A percentile compares a stretch with the other conserved stretches of the same genome.
phyloP scores from a whole-genome alignment of 2,329 filamentous ascomycete genomes.

The Drechslerella coelobrocha region DNA sequence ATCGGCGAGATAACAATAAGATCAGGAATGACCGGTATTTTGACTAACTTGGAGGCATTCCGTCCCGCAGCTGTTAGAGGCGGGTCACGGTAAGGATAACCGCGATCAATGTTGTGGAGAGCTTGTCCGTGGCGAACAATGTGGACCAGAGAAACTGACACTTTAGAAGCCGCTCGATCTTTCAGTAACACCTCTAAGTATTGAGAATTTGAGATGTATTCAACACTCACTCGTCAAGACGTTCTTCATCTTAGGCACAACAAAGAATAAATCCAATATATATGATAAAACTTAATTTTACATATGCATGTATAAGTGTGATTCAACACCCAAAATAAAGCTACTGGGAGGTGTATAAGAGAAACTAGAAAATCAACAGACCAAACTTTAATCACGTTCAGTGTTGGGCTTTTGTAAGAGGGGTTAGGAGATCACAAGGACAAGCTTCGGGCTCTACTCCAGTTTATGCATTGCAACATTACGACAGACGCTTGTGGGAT shows the following conservation, averaged over 20 bases:
- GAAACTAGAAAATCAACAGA: no score
- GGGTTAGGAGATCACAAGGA: no score
- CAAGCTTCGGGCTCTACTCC: no score
- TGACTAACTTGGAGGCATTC: slow-evolving; percentile 6
- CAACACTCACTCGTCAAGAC: slow-evolving; percentile 3
- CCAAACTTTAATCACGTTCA: no score
- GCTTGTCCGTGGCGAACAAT: slow-evolving; percentile 33
- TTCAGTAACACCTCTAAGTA: neutral
- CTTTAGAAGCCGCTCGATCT: neutral
- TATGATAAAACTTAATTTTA: slow-evolving; percentile 4
- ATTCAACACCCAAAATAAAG: no score
- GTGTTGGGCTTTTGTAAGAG: no score
- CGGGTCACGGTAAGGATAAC: slow-evolving; percentile 17
- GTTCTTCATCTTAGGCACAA: neutral
- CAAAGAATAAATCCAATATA: neutral
- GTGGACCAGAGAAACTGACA: slow-evolving; percentile 4
- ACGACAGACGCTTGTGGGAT: no score
- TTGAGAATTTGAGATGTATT: slow-evolving; percentile 2
- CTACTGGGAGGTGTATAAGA: no score
- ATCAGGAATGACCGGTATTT: slow-evolving; percentile 59
- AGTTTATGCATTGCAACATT: no score
- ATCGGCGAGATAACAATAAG: slow-evolving; percentile 71
- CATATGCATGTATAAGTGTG: no score
- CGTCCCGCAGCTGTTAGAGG: slow-evolving; percentile 15
- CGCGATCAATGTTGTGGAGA: slow-evolving; percentile 21